Percentiles rank a stretch among this genome's conserved stretches.
These are phyloP conservation scores for Talaromyces stipitatus DNA, from an alignment of 495 filamentous ascomycete genomes.

Conservation along the genomic window DNA sequence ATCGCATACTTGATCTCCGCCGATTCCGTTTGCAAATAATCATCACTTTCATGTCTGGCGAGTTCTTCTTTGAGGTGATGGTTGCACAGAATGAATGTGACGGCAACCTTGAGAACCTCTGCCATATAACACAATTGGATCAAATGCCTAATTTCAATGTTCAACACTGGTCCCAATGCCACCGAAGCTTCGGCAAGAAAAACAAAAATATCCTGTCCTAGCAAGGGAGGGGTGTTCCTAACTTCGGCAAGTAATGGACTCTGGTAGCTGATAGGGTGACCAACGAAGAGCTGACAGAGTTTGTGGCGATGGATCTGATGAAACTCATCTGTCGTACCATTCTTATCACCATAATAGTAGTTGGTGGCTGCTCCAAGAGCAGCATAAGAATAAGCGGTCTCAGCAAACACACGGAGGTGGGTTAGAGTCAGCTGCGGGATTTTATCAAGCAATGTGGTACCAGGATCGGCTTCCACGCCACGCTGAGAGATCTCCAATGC, in stretches of 20 bases:
- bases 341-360: constrained; percentile 42
- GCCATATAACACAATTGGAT: constrained; percentile 86
- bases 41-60: constrained; percentile 21
- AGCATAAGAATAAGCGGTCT: constrained; percentile 80
- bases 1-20: constrained; percentile 21
- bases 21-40: constrained; percentile 20
- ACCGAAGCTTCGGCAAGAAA: constrained; percentile 72
- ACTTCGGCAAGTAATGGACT: constrained; percentile 32
- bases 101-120: constrained; percentile 74
- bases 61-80: constrained; percentile 35
- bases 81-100: constrained; percentile 38
- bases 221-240: constrained; percentile 54
- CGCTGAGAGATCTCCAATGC: constrained; percentile 89
- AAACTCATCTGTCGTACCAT: constrained; percentile 56
- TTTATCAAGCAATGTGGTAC: constrained; percentile 71
- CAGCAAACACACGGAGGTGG: constrained; percentile 83
- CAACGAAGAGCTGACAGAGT: constrained; percentile 68
- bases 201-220: constrained; percentile 73
- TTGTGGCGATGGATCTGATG: constrained; percentile 62
- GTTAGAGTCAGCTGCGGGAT: constrained; percentile 75
- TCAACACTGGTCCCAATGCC: constrained; percentile 62
- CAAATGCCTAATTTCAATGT: constrained; percentile 72
- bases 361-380: constrained; percentile 63
- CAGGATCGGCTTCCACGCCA: constrained; percentile 69
- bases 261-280: constrained; percentile 36